Evolutionary conservation across 2,329 filamentous ascomycete genomes (phyloP).

Genomic region (Cladosporium sphaerospermum): DNA sequence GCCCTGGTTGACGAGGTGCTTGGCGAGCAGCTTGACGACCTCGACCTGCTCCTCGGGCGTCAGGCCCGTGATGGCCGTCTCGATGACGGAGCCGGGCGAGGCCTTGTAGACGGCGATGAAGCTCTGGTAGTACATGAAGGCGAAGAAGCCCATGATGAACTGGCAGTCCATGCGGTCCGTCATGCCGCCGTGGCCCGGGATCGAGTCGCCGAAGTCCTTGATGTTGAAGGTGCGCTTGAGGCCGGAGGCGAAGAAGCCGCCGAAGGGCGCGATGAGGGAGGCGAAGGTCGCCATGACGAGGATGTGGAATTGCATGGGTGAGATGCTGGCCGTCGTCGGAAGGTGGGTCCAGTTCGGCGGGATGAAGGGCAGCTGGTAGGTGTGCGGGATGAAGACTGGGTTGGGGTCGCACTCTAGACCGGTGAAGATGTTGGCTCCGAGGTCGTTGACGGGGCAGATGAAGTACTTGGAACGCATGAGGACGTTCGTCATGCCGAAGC

Average conservation of each 20-base stretch:
- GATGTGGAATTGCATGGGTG: conserved; percentile 91
- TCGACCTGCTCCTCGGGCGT: conserved; percentile 84
- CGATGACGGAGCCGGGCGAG: conserved; percentile 78
- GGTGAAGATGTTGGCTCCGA: conserved; percentile 87
- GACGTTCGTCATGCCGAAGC: conserved; percentile 71
- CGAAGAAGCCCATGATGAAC: conserved; percentile 99
- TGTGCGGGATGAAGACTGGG: conserved; percentile 77
- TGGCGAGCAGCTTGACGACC: conserved; percentile 56
- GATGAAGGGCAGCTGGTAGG: conserved; percentile 59
- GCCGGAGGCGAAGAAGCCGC: conserved; percentile 95
- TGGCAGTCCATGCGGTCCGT: conserved; percentile 99
- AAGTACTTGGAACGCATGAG: conserved; percentile 93
- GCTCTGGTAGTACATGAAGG: conserved; percentile 94
- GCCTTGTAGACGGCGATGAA: conserved; percentile 89
- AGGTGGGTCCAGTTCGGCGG: conserved; percentile 61
- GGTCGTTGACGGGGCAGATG: conserved; percentile 93
- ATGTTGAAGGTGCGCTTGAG: conserved; percentile 99
- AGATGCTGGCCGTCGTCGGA: conserved; percentile 65
- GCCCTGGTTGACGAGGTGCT: conserved; percentile 60
- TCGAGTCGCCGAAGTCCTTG: conserved; percentile 98
- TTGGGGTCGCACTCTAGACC: conserved; percentile 86
- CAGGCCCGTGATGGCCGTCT: conserved; percentile 85
- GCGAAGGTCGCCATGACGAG: conserved; percentile 87
- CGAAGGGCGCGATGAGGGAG: conserved; percentile 93
- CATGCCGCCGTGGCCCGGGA: conserved; percentile 94